Conservation (phyloP, 2,329 filamentous ascomycete species). For the Penicillium fuscoglaucum region DNA sequence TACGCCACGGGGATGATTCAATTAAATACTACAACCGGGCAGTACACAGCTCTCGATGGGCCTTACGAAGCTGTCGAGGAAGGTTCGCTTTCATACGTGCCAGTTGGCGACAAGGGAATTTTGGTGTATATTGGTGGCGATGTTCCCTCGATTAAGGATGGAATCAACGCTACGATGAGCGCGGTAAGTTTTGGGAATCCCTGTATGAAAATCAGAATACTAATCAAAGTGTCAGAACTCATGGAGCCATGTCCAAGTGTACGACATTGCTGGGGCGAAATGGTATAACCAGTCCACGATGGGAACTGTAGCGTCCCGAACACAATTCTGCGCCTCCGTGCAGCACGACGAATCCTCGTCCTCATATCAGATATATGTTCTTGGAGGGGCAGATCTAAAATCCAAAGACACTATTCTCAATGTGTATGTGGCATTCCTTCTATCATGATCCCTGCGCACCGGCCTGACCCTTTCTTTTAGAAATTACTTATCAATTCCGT, state of each 20-base stretch:
- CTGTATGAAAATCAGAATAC: background rate
- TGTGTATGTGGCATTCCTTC: conserved; percentile 8
- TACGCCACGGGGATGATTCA: conserved; percentile 15
- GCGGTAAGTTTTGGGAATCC: background rate
- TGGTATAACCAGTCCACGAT: conserved; percentile 23
- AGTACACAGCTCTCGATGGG: conserved; percentile 6
- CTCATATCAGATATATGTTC: conserved; percentile 18
- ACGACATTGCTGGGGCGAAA: conserved; percentile 15
- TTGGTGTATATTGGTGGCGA: conserved; percentile 21
- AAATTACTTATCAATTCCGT: conserved; percentile 20
- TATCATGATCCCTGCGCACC: no score
- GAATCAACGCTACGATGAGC: conserved; percentile 14
- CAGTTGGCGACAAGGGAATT: conserved; percentile 9
- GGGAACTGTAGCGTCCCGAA: conserved; percentile 14
- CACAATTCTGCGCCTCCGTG: conserved; percentile 19
- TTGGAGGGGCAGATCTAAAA: conserved; percentile 16
- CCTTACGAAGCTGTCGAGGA: conserved; percentile 14
- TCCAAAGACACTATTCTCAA: conserved; percentile 8
- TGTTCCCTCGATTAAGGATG: conserved; percentile 14
- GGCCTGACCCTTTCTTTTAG: background rate
- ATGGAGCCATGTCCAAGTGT: conserved; percentile 17
- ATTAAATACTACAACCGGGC: conserved; percentile 17
- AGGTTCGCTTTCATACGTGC: conserved; percentile 16
- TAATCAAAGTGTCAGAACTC: conserved; percentile 6
- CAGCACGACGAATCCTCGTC: conserved; percentile 11